Evolutionary conservation across 2,329 filamentous ascomycete genomes (phyloP), one percentile per base, ranked within the genome.

Genomic region (Ceratocystis diversiconidia): DNA sequence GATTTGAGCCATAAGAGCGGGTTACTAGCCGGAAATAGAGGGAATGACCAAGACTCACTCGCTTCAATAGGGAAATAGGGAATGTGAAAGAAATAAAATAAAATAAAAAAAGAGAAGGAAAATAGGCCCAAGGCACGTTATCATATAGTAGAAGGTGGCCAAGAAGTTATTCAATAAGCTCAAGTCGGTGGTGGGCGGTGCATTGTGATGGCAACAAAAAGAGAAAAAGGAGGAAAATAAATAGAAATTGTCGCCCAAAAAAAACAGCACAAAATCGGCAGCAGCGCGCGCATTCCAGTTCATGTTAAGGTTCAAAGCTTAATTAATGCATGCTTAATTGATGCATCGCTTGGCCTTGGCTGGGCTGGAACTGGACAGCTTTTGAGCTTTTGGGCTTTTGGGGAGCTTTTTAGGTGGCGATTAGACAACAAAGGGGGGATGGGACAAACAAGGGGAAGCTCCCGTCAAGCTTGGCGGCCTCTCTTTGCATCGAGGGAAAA

Each of bases 241-340:
- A 36, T 17, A 59, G 52, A 12, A 59, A 59, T 59, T 15, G 22
- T 25, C 8, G 44, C 17, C 44, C 19, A 48, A n/a, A 48, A 48
- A 48, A 48, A 48, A 48, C 15, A 19, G 22, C 12, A 25, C 10
- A 15, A 30, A 12, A 32, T 41, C 10, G 36, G 8, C 28, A 25
- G 8, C 48, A 22, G 28, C 12, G 5, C 22, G 28, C 28, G 15
- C 6, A 19, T 17, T 32, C 28, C 52, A n/a, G 52, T n/a, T 41
- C 8, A n/a, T 32, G 28, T 30, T 59, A 30, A 32, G 32, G 52
- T 17, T 59, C 52, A 59, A 59, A 36, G 52, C 52, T 59, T 59
- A 59, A 59, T 59, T 59, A 59, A 59, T 59, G 52, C 52, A 59
- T 59, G 52, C 52, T 59, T 59, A 59, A 59, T 59, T 59, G 52